phyloP scores from a whole-genome alignment of 805 yeast genomes.

The Suhomyces vadensis region DNA sequence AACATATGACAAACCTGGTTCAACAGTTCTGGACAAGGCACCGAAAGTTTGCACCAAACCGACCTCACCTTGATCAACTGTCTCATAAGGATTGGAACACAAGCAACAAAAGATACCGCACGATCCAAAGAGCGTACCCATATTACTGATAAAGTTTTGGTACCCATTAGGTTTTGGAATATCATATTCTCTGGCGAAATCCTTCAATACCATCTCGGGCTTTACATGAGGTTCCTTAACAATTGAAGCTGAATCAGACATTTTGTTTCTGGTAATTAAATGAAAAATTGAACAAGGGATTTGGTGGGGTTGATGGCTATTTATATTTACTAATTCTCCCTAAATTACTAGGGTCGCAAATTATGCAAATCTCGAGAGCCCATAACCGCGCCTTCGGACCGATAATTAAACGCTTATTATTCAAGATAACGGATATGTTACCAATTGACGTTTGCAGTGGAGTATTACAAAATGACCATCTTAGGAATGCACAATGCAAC shows the following conservation, averaged over 20 bases:
- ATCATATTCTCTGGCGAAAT: constrained; percentile 43
- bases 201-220: constrained; percentile 43
- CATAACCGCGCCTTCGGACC: neutral
- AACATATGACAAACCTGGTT: constrained; percentile 66
- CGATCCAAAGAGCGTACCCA: constrained; percentile 52
- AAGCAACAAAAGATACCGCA: constrained; percentile 58
- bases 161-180: constrained; percentile 43
- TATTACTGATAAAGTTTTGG: constrained; percentile 37
- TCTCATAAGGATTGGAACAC: constrained; percentile 60
- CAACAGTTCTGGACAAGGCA: constrained; percentile 61
- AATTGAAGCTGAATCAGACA: constrained; percentile 1
- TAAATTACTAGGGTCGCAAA: neutral
- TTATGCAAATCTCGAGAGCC: neutral
- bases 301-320: too few species aligned
- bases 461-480: too few species aligned
- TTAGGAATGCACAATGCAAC: too few species aligned
- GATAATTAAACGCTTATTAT: too few species aligned
- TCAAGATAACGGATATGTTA: too few species aligned
- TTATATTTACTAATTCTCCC: too few species aligned
- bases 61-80: constrained; percentile 65
- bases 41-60: constrained; percentile 70
- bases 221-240: constrained; percentile 25
- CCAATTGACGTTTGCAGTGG: too few species aligned
- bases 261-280: too few species aligned
- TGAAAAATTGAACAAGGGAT: too few species aligned